phyloP scores from a whole-genome alignment of 495 filamentous ascomycete genomes.

The Hyaloscypha hepaticicola region DNA sequence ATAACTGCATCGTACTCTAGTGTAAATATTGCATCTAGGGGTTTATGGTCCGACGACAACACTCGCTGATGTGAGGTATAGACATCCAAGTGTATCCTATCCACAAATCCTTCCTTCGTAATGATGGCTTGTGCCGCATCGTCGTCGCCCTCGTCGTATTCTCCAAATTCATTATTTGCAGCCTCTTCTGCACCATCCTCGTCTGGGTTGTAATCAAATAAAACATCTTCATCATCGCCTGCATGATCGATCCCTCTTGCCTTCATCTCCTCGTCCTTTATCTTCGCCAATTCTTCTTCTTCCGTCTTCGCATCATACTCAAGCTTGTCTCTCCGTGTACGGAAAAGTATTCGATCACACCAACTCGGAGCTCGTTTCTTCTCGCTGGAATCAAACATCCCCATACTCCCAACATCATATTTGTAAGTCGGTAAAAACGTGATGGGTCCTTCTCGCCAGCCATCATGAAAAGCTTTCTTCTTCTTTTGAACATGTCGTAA shows the following conservation, averaged over 20 bases:
- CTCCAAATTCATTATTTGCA: constrained; percentile 51
- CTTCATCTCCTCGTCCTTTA: constrained; percentile 82
- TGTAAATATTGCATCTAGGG: constrained; percentile 74
- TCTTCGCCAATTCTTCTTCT: constrained; percentile 64
- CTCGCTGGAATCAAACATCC: constrained; percentile 90
- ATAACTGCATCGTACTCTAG: constrained; percentile 83
- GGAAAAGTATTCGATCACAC: constrained; percentile 95
- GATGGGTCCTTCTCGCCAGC: constrained; percentile 88
- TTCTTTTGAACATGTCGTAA: constrained; percentile 69
- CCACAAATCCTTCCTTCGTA: constrained; percentile 57
- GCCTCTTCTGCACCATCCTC: constrained; percentile 54
- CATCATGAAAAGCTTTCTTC: constrained; percentile 80
- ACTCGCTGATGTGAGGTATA: constrained; percentile 89
- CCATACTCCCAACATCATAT: constrained; percentile 93
- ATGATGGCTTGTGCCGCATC: constrained; percentile 38
- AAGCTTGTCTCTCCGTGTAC: constrained; percentile 67
- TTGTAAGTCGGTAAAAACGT: constrained; percentile 92
- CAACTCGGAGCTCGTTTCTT: constrained; percentile 91
- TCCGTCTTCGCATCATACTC: constrained; percentile 65
- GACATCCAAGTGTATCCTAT: constrained; percentile 62
- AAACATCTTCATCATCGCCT: constrained; percentile 73
- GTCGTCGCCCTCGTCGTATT: constrained; percentile 57
- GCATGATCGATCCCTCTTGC: constrained; percentile 72
- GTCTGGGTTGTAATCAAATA: constrained; percentile 90
- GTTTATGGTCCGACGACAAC: constrained; percentile 94